These are phyloP conservation scores for Magnusiomyces starmeri DNA, from an alignment of 1,139 yeast genomes.

Conservation along the genomic window DNA sequence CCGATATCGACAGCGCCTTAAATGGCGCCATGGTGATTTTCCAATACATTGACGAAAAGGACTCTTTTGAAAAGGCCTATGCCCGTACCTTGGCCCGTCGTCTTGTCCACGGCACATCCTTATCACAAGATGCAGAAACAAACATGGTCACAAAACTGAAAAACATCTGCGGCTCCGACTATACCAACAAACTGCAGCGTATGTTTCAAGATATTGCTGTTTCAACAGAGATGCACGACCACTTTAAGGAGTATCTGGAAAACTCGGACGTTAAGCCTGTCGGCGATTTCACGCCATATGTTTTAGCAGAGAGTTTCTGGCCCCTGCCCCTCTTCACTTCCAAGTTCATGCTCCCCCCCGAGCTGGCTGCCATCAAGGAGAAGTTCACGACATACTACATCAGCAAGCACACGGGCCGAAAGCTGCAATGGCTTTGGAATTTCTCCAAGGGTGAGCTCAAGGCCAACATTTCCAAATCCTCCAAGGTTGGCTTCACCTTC, in stretches of 20 bases:
- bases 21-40: slow-evolving; percentile 84
- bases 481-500: slow-evolving; percentile 65
- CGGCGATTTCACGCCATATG: slow-evolving; percentile 56
- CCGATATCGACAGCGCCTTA: slow-evolving; percentile 57
- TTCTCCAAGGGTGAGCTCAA: slow-evolving; percentile 87
- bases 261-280: slow-evolving; percentile 40
- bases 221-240: slow-evolving; percentile 66
- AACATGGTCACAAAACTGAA: slow-evolving; percentile 78
- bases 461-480: slow-evolving; percentile 76
- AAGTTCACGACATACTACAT: slow-evolving; percentile 64
- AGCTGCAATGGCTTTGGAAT: slow-evolving; percentile 94
- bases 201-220: slow-evolving; percentile 95
- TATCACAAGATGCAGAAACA: slow-evolving; percentile 81
- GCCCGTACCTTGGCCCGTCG: slow-evolving; percentile 85
- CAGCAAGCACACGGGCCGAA: slow-evolving; percentile 76
- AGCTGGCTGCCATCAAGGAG: slow-evolving; percentile 56
- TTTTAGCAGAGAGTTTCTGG: slow-evolving; percentile 88
- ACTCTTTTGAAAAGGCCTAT: slow-evolving; percentile 89
- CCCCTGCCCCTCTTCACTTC: slow-evolving; percentile 53
- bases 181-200: slow-evolving; percentile 86
- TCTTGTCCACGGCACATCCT: slow-evolving; percentile 75
- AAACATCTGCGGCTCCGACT: slow-evolving; percentile 86
- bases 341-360: slow-evolving; percentile 52
- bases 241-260: slow-evolving; percentile 43
- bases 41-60: slow-evolving; percentile 87